Percentiles rank a stretch among this genome's conserved stretches.
These are phyloP conservation scores for Populus hybrid DNA, from an alignment of 441 rosid species.

Conservation along the genomic window DNA sequence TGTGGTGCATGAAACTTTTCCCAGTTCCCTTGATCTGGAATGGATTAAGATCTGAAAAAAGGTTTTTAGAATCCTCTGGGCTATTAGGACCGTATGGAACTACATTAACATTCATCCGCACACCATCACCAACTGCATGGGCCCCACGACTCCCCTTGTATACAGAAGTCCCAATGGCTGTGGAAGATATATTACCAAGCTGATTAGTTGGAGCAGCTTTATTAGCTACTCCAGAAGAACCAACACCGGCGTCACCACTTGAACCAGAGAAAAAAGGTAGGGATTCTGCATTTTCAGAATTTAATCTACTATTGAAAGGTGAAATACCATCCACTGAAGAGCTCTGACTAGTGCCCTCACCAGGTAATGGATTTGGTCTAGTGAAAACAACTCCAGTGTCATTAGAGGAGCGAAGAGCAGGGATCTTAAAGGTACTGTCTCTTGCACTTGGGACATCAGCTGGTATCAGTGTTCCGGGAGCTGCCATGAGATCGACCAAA, in stretches of 20 bases:
- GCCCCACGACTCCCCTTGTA: conserved; percentile 64
- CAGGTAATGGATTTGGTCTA: conserved; percentile 44
- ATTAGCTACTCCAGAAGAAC: conserved; percentile 47
- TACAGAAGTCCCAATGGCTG: conserved; percentile 42
- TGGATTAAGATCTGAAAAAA: conserved; percentile 94
- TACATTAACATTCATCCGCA: conserved; percentile 74
- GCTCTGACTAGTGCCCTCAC: conserved; percentile 72
- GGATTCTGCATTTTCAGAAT: conserved; percentile 38
- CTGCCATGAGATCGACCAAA: conserved; percentile 99
- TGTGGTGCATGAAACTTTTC: conserved; percentile 52
- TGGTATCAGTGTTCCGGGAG: conserved; percentile 97
- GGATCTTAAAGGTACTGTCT: conserved; percentile 49
- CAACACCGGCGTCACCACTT: conserved; percentile 41
- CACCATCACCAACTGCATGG: conserved; percentile 50
- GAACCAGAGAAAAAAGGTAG: conserved; percentile 32
- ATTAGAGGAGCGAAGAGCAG: conserved; percentile 41
- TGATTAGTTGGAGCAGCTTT: conserved; percentile 38
- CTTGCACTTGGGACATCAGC: conserved; percentile 72
- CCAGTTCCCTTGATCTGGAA: conserved; percentile 85
- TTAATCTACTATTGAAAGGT: conserved; percentile 34
- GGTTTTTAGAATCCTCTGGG: conserved; percentile 69
- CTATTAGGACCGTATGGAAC: conserved; percentile 66
- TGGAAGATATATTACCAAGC: conserved; percentile 45
- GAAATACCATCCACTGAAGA: conserved; percentile 33
- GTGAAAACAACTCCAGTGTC: conserved; percentile 36